phyloP scores from a whole-genome alignment of 768 basidiomycete genomes.

The Coprinopsis strossmayeri region DNA sequence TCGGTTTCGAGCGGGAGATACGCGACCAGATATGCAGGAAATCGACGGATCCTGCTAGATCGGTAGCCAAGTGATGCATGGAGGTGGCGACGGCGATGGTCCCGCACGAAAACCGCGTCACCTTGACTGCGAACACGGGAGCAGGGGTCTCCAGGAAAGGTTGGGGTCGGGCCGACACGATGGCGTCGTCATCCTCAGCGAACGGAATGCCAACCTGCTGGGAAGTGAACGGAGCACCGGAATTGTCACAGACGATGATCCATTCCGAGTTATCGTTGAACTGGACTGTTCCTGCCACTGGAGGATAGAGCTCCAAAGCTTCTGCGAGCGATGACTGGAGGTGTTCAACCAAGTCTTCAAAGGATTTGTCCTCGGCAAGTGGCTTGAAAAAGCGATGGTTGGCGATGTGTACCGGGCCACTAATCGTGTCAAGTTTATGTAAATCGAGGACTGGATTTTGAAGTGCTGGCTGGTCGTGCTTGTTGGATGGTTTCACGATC shows the following conservation, averaged over 20 bases:
- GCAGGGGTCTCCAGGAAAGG: neutral
- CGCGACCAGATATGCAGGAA: neutral
- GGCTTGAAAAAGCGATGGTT: neutral
- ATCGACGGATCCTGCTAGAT: neutral
- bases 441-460: no score
- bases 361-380: neutral
- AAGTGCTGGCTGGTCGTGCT: no score
- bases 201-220: neutral
- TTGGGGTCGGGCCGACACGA: neutral
- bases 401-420: neutral
- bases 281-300: neutral
- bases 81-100: neutral
- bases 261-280: neutral
- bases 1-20: neutral
- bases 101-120: neutral
- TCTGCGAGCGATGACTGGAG: neutral
- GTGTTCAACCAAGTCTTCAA: neutral
- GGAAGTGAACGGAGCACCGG: neutral
- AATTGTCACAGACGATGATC: neutral
- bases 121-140: neutral
- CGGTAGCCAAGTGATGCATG: neutral
- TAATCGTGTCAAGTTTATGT: neutral
- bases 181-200: neutral
- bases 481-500: no score
- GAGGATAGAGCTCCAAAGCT: neutral